A percentile compares a stretch with the other conserved stretches of the same genome.
These are phyloP conservation scores for Fistulinella prunicolor DNA, from an alignment of 768 basidiomycete species.

Conservation along the genomic window DNA sequence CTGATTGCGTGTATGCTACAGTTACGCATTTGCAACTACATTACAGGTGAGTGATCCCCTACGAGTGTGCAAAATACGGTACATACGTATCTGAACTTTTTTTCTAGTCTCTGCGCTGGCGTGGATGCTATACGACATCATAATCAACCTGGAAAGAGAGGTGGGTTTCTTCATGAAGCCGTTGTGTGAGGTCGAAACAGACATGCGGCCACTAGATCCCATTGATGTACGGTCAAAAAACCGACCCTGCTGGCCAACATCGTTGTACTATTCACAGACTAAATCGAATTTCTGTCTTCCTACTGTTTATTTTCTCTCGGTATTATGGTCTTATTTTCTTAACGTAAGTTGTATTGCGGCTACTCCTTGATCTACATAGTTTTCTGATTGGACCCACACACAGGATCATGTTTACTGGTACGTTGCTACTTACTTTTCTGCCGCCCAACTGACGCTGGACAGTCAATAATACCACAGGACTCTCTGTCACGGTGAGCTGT, in stretches of 20 bases:
- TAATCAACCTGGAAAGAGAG: conserved; percentile 20
- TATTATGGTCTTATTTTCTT: conserved; percentile 26
- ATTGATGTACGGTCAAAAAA: conserved; percentile 8
- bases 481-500: conserved; percentile 14
- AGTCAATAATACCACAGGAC: conserved; percentile 23
- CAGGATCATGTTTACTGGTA: conserved; percentile 18
- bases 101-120: conserved; percentile 12
- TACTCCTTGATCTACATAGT: not conserved
- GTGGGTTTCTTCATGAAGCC: not conserved
- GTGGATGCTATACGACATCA: conserved; percentile 22
- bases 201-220: conserved; percentile 4
- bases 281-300: conserved; percentile 11
- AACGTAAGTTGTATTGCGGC: conserved; percentile 5
- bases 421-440: not conserved
- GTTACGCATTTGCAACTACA: conserved; percentile 15
- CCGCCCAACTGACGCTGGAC: not conserved
- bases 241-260: not conserved
- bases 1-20: conserved; percentile 10
- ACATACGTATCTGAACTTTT: not conserved
- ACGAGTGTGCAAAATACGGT: not conserved
- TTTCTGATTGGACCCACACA: not conserved
- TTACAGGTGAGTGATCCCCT: conserved; percentile 3
- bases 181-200: not conserved
- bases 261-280: not conserved
- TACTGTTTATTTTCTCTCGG: conserved; percentile 22